phyloP scores from a whole-genome alignment of 1,139 yeast species.

The Starmera stellimalicola region DNA sequence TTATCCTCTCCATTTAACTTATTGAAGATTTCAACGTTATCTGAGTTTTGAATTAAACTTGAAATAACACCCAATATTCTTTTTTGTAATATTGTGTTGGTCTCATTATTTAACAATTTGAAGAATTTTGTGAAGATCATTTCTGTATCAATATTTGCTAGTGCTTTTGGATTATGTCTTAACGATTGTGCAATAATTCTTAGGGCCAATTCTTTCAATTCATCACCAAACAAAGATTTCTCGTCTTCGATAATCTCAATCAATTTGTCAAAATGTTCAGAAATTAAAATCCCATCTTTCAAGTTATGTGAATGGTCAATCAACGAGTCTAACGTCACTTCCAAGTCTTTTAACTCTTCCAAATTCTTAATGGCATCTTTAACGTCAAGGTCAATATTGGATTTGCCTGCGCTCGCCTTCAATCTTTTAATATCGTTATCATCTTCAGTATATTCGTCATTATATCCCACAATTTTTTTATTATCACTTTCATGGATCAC shows the following conservation, averaged over 20 bases:
- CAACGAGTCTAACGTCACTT: conserved; percentile 12
- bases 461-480: conserved; percentile 7
- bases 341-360: neutral
- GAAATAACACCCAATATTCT: conserved; percentile 41
- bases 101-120: conserved; percentile 12
- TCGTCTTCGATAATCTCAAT: conserved; percentile 5
- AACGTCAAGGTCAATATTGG: conserved; percentile 9
- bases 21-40: conserved; percentile 11
- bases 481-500: neutral
- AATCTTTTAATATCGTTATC: conserved; percentile 12
- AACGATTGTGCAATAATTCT: conserved; percentile 48
- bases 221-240: conserved; percentile 3
- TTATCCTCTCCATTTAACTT: conserved; percentile 8
- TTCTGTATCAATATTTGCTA: conserved; percentile 22
- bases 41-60: conserved; percentile 27
- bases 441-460: conserved; percentile 9
- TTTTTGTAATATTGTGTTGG: conserved; percentile 28
- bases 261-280: conserved; percentile 9
- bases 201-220: conserved; percentile 35
- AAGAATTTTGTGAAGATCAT: conserved; percentile 15
- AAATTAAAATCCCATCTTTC: conserved; percentile 16
- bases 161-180: conserved; percentile 67
- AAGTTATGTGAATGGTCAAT: conserved; percentile 19
- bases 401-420: conserved; percentile 12
- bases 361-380: conserved; percentile 12